Evolutionary conservation across 2,329 filamentous ascomycete species (phyloP).

Genomic region (Neonectria hederae): DNA sequence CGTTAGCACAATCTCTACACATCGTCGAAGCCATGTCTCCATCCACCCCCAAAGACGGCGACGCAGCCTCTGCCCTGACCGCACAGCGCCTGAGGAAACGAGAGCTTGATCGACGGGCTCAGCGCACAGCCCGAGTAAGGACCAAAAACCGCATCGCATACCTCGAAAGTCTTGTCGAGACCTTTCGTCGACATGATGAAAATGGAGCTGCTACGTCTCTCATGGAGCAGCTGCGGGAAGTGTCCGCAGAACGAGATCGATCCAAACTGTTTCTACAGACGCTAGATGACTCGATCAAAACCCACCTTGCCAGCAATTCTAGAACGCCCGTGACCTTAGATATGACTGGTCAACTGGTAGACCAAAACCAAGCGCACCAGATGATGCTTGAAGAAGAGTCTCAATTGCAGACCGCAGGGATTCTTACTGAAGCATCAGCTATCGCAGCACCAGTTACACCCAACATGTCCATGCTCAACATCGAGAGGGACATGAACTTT

Average conservation of each 20-base stretch:
- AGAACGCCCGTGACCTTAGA: background rate
- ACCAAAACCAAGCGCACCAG: background rate
- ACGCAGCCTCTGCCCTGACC: background rate
- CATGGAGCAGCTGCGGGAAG: background rate
- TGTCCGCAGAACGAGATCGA: background rate
- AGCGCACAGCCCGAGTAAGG: background rate
- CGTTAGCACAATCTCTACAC: background rate
- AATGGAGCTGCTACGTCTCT: background rate
- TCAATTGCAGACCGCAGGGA: too few species aligned
- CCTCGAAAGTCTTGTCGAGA: conserved; percentile 2
- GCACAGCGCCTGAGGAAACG: background rate
- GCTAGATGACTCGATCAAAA: background rate
- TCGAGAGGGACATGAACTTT: background rate
- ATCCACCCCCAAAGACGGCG: background rate
- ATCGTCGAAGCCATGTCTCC: background rate
- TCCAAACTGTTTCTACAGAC: background rate
- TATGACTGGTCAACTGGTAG: background rate
- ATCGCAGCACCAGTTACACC: background rate
- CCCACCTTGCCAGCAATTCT: background rate
- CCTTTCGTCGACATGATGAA: background rate
- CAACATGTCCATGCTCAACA: background rate
- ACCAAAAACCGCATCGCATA: conserved; percentile 5
- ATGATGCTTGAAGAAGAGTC: background rate
- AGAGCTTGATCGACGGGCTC: conserved; percentile 2
- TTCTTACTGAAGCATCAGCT: background rate